A percentile compares a stretch with the other conserved stretches of the same genome.
Evolutionary conservation across 352 stramenopile genomes (phyloP).

Genomic region (Globisporangium yorkense): DNA sequence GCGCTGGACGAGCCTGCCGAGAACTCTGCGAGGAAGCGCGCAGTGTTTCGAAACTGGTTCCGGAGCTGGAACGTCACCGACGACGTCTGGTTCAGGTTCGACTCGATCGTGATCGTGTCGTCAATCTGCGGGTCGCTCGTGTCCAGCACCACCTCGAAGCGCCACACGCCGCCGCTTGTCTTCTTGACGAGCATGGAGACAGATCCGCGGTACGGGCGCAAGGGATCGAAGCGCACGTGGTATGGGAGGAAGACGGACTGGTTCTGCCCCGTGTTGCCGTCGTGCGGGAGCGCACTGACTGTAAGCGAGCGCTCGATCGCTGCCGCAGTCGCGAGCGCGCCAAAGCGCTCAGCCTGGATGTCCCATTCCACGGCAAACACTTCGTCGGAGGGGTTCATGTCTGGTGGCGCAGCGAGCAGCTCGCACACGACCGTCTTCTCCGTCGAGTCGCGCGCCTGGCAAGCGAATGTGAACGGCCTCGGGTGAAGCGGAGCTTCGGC

Average conservation of each 20-base stretch:
- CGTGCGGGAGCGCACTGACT: conserved; percentile 22
- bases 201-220: conserved; percentile 75
- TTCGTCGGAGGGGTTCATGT: conserved; percentile 37
- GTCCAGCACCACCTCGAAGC: conserved; percentile 83
- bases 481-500: conserved; percentile 65
- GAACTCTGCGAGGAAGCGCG: conserved; percentile 85
- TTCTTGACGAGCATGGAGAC: conserved; percentile 78
- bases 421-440: conserved; percentile 64
- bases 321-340: conserved; percentile 28
- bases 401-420: conserved; percentile 41
- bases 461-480: conserved; percentile 47
- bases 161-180: conserved; percentile 78
- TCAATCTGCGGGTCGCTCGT: conserved; percentile 76
- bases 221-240: conserved; percentile 75
- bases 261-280: not conserved
- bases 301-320: conserved; percentile 54
- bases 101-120: conserved; percentile 86
- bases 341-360: conserved; percentile 50
- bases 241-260: conserved; percentile 30
- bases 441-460: conserved; percentile 56
- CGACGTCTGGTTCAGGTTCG: conserved; percentile 78
- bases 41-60: conserved; percentile 79
- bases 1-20: conserved; percentile 79
- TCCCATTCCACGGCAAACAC: conserved; percentile 59
- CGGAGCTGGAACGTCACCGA: conserved; percentile 83